Base-by-base conservation (phyloP, 495 filamentous ascomycete genomes). In the Neurospora africana region DNA sequence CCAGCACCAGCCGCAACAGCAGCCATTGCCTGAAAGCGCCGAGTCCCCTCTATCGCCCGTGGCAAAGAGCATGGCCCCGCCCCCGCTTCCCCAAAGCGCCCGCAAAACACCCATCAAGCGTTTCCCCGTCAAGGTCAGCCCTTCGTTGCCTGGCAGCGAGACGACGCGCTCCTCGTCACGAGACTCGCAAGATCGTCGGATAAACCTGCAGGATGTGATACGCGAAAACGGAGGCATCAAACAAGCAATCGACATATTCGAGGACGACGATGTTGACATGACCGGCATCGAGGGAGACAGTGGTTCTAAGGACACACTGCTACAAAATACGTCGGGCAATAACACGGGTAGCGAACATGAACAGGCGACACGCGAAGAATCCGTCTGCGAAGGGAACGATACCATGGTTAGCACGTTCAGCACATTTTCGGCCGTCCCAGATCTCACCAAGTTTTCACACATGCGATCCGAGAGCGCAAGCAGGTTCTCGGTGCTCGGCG, bases 361-460 rank as follows among this genome's bases (percentile, higher is more conserved):
- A 68, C 70, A 69, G 35, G 10, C 17, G 44, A 37, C 21, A 58
- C 36, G 77, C 53, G 73, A 78, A 0, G 84, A 85, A 61, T 77
- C 79, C n/a, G 70, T 76, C 11, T 79, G 82, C 68, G 75, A 81
- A 72, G 92, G 27, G 30, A 65, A 97, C 76, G 93, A 96, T 75
- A 95, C 92, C 23, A 83, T 85, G 82, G 74, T 82, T 39, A 85
- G 83, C 80, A 91, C 90, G 47, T 91, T 95, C 76, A 96, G 92
- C 81, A 87, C 86, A 17, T 97, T 97, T 81, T 97, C 94, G 4
- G 91, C 92, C 0, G 87, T 97, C 53, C 92, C 93, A 35, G 93
- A 95, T 72, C 89, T 95, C 88, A 95, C 93, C n/a, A 87, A 89
- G 74, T 93, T 97, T 76, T 91, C 92, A 10, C 87, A 89, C 41